Conservation (phyloP, 306 rosid species). For the Datisca glomerata region DNA sequence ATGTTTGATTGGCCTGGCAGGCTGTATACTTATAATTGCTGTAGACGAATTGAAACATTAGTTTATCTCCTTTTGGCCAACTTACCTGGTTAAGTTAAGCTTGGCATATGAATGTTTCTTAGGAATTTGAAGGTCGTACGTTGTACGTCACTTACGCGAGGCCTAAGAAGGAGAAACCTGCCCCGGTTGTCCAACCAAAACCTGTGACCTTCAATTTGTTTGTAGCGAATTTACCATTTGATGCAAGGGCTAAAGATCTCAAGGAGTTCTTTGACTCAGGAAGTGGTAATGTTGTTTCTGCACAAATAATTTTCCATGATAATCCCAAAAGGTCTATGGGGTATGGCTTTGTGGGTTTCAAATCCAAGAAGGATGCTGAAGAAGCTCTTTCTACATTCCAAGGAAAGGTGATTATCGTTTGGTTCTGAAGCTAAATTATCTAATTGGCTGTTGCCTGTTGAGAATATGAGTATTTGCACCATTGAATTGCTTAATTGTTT, state of each 20-base stretch:
- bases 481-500: too few relatives aligned
- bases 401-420: conserved; percentile 82
- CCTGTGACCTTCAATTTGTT: conserved; percentile 65
- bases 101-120: conserved; percentile 12
- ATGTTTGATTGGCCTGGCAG: not conserved
- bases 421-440: too few relatives aligned
- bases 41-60: conserved; percentile 1
- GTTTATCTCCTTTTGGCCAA: not conserved
- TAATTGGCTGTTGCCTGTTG: too few relatives aligned
- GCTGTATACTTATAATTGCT: too few relatives aligned
- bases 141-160: conserved; percentile 53
- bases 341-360: conserved; percentile 86
- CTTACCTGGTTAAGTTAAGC: conserved; percentile 2
- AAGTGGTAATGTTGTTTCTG: conserved; percentile 41
- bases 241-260: conserved; percentile 65
- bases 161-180: conserved; percentile 34
- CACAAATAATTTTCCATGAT: conserved; percentile 46
- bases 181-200: conserved; percentile 36
- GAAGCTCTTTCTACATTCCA: conserved; percentile 57
- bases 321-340: conserved; percentile 72
- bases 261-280: conserved; percentile 57
- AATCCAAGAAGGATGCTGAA: conserved; percentile 65
- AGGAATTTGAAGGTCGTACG: conserved; percentile 72
- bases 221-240: conserved; percentile 67
- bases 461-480: too few relatives aligned